phyloP scores from a whole-genome alignment of 768 basidiomycete genomes.

The Tulasnella sp. region DNA sequence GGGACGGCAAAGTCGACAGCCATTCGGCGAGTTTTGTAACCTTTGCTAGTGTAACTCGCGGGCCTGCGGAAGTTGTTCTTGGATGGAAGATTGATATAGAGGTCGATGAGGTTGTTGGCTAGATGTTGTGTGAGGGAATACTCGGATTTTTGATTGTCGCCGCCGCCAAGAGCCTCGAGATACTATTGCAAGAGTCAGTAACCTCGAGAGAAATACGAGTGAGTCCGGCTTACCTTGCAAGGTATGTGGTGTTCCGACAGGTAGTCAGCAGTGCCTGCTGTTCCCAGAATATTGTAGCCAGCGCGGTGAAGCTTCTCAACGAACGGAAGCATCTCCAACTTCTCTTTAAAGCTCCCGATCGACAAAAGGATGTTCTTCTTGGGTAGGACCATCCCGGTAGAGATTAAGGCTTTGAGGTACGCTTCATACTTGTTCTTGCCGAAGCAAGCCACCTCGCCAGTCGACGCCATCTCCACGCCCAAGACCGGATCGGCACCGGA shows the following conservation, averaged over 20 bases:
- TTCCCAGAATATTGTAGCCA: conserved; percentile 95
- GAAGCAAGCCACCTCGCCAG: conserved; percentile 98
- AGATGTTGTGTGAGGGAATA: conserved; percentile 96
- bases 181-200: conserved; percentile 43
- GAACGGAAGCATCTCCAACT: conserved; percentile 88
- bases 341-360: conserved; percentile 94
- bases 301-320: conserved; percentile 90
- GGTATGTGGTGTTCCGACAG: conserved; percentile 93
- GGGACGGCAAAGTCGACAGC: conserved; percentile 98
- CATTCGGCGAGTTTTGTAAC: conserved; percentile 94
- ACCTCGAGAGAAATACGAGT: not conserved
- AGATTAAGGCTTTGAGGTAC: conserved; percentile 93
- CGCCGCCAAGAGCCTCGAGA: conserved; percentile 63
- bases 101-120: conserved; percentile 94
- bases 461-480: conserved; percentile 99
- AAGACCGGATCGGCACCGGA: conserved; percentile 96
- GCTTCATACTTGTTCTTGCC: conserved; percentile 97
- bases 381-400: conserved; percentile 88
- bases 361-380: conserved; percentile 98
- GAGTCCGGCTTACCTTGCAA: conserved; percentile 65
- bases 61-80: conserved; percentile 97
- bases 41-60: conserved; percentile 93
- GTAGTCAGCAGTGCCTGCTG: conserved; percentile 95
- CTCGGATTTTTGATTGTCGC: conserved; percentile 83
- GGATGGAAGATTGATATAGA: conserved; percentile 98